Evolutionary conservation across 345 rosid species (phyloP), one percentile per base, ranked within the genome.

Genomic region (Salix caprea): DNA sequence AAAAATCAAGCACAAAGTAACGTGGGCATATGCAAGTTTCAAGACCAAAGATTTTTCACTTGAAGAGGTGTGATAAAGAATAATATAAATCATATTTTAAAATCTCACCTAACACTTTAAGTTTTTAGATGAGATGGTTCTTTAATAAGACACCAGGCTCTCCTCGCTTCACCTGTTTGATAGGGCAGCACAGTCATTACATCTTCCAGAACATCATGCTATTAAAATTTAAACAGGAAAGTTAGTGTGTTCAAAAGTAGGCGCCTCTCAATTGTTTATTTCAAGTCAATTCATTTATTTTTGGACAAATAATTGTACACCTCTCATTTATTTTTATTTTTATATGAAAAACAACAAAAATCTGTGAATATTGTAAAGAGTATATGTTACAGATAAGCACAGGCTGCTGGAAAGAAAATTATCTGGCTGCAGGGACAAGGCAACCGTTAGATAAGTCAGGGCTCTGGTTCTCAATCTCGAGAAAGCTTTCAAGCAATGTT

Each of bases 401-500:
- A 67, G 37, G 48, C 12, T 48, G 69, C 30, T 12, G 78, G 44
- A 14, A n/a, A 39, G 46, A 64, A 61, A 23, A 67, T 72, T 80
- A 94, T 80, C 99, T 92, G 42, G 99, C 92, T 23, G 97, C 81
- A 65, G 99, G 98, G 67, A 69, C 90, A 16, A 88, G 67, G 90
- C 89, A 85, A 52, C 82, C 91, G 74, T 87, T 90, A 6, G 98
- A 90, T 36, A 88, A 67, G 71, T 96, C 96, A 52, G 97, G 91
- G 84, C 90, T 94, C 80, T 94, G 91, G 83, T 87, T 94, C 80
- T 94, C 98, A 34, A 90, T 83, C 82, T 92, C 98, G 2, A 96
- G 98, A 85, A 96, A 94, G 84, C 99, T 94, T 11, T 93, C 87
- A 2, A 96, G 90, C 34, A 92, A 80, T 4, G 99, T 94, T 77